Evolutionary conservation across 2,329 filamentous ascomycete species (phyloP).

Genomic region (Sarocladium kiliense): DNA sequence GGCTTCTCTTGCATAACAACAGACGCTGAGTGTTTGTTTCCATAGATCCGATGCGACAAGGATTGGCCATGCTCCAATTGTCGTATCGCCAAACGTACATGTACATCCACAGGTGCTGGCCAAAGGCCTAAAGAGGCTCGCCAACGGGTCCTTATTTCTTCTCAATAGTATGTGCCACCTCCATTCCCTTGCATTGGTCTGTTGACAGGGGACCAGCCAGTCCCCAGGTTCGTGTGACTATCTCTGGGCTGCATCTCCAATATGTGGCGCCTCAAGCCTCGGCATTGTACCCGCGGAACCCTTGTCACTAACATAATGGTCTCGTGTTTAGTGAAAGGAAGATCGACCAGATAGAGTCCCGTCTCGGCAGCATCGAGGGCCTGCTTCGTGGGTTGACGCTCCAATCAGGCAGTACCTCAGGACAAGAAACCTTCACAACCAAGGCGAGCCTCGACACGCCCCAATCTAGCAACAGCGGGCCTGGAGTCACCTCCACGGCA

Average conservation of each 20-base stretch:
- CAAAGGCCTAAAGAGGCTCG: conserved; percentile 50
- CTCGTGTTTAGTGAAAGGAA: conserved; percentile 41
- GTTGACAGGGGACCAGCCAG: too few species aligned
- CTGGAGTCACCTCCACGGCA: conserved; percentile 14
- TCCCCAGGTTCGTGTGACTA: background rate
- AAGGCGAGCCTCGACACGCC: conserved; percentile 18
- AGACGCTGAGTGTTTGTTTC: background rate
- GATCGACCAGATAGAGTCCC: conserved; percentile 42
- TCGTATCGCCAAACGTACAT: conserved; percentile 45
- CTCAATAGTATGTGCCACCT: conserved; percentile 48
- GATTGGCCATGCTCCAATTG: conserved; percentile 55
- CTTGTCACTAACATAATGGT: too few species aligned
- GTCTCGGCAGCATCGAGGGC: conserved; percentile 39
- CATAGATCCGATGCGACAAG: conserved; percentile 54
- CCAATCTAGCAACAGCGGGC: conserved; percentile 19
- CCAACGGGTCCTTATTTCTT: conserved; percentile 54
- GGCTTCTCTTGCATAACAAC: background rate
- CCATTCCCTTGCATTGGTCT: background rate
- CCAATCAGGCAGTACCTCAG: conserved; percentile 16
- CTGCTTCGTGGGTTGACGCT: conserved; percentile 33
- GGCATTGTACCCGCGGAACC: too few species aligned
- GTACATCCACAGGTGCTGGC: conserved; percentile 49
- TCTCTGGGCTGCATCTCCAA: background rate
- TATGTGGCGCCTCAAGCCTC: too few species aligned
- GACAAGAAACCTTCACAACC: background rate